Evolutionary conservation across 192 early-diverging fungal species (phyloP).

Genomic region (Paraglomus occultum): DNA sequence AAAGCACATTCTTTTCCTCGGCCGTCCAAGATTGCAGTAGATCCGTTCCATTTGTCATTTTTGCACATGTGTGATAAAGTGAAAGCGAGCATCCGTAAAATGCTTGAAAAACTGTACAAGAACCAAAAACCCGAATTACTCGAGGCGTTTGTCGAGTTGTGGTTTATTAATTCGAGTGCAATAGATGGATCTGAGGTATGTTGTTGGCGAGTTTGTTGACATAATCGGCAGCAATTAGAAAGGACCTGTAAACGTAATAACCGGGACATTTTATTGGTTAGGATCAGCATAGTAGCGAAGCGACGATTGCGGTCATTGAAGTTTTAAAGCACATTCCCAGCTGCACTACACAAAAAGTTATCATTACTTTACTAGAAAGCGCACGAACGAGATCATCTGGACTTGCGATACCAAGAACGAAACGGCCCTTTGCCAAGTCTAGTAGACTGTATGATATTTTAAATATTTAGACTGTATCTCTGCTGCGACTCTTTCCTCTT

Average conservation of each 20-base stretch:
- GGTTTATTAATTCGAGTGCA: slow-evolving; percentile 51
- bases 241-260: slow-evolving; percentile 37
- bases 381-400: slow-evolving; percentile 46
- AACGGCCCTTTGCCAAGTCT: slow-evolving; percentile 40
- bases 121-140: slow-evolving; percentile 54
- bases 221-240: no score
- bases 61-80: slow-evolving; percentile 42
- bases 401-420: slow-evolving; percentile 33
- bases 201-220: slow-evolving; percentile 6
- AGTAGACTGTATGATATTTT: slow-evolving; percentile 54
- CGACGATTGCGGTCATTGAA: slow-evolving; percentile 37
- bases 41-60: slow-evolving; percentile 36
- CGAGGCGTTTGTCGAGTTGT: slow-evolving; percentile 65
- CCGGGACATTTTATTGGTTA: slow-evolving; percentile 5
- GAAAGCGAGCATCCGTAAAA: slow-evolving; percentile 44
- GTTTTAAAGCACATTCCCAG: slow-evolving; percentile 36
- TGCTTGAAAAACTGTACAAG: slow-evolving; percentile 55
- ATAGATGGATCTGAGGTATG: not conserved
- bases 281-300: slow-evolving; percentile 24
- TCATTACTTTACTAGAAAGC: slow-evolving; percentile 44
- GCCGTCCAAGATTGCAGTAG: slow-evolving; percentile 15
- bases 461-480: not conserved
- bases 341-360: slow-evolving; percentile 34
- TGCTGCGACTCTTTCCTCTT: not conserved
- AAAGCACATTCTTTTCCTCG: slow-evolving; percentile 15